Base-by-base conservation (phyloP, 2,329 filamentous ascomycete species). In the Fusarium goolgardi region DNA sequence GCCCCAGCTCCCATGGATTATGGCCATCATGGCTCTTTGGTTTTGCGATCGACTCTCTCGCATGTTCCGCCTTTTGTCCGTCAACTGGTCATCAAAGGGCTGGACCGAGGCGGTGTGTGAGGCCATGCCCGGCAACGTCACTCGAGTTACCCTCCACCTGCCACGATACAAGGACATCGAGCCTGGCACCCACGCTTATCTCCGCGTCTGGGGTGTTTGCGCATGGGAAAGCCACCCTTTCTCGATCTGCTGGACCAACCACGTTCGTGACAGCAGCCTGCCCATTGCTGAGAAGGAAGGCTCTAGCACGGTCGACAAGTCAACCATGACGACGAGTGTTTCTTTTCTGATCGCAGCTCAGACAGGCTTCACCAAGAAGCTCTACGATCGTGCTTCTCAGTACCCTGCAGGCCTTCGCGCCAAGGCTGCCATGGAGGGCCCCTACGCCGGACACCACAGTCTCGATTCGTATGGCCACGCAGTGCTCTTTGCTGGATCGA, bases 401-500 rank as follows among this genome's bases (percentile, higher is more conserved):
- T 81, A 83, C n/a, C 78, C 80, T 25, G 82, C 81, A 32, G 83
- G 84, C 16, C 81, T 94, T 63, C 84, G 84, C 13, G 83, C 94
- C 56, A 86, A 84, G 59, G 94, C 93, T 34, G 88, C 92, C 59
- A 88, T 96, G 64, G 96, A 98, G 80, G 96, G 96, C 0, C 95
- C 96, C 1, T 98, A 98, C 76, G 90, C 88, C 6, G 90, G 90
- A 41, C 90, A 93, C 75, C 91, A 97, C 79, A 89, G 89, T 63
- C 89, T 98, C 68, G 90, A 94, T 78, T 97, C 94, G 10, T 98
- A 97, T 79, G 95, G 96, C 39, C 96, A 96, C 43, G 89, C 90
- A 44, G 87, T 99, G 67, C 90, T 99, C 58, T 94, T 97, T 76
- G 94, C 95, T 15, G 94, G 94, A 58, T 93, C 95, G 59, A 94